Evolutionary conservation across 441 rosid species (phyloP).

Genomic region (Erysimum cheiri): DNA sequence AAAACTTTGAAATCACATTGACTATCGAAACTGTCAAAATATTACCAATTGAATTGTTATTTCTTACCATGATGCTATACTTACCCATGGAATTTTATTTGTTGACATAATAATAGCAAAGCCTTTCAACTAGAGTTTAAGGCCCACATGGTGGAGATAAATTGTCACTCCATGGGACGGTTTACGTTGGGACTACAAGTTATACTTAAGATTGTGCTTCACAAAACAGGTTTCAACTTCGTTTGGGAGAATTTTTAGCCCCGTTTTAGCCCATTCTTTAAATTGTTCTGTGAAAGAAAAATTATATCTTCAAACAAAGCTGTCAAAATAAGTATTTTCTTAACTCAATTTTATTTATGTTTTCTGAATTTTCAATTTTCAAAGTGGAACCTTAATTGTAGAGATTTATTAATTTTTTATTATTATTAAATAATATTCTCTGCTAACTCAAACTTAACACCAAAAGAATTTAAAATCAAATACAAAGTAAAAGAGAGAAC

Average conservation of each 20-base stretch:
- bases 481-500: constrained; percentile 53
- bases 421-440: background rate
- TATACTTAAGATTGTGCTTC: background rate
- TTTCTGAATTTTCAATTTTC: background rate
- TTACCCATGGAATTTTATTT: background rate
- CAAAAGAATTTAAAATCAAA: constrained; percentile 12
- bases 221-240: background rate
- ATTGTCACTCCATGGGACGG: background rate
- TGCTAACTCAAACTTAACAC: constrained; percentile 25
- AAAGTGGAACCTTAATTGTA: background rate
- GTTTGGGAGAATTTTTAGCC: background rate
- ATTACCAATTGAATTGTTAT: background rate
- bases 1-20: background rate
- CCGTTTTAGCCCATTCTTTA: background rate
- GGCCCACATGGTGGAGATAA: background rate
- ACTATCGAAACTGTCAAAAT: background rate
- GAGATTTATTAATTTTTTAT: background rate
- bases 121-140: background rate
- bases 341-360: background rate
- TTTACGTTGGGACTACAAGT: background rate
- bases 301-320: background rate
- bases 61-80: background rate
- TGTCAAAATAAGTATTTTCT: background rate
- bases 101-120: background rate
- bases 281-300: background rate